These are phyloP conservation scores for Miamiensis avidus DNA, from an alignment of 169 alveolate species.

Conservation along the genomic window DNA sequence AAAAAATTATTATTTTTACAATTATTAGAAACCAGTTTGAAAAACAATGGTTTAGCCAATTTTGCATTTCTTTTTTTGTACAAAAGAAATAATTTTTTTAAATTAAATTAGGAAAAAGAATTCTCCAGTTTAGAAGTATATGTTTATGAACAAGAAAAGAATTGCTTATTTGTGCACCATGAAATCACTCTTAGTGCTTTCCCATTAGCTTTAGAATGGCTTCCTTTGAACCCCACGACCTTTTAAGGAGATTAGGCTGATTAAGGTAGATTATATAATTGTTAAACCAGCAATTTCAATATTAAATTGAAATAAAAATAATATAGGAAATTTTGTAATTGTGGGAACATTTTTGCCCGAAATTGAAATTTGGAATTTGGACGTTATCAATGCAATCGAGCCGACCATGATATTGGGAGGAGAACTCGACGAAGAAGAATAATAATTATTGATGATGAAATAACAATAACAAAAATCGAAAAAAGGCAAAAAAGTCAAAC, in stretches of 20 bases:
- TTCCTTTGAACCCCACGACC: constrained; percentile 50
- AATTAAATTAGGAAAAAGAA: constrained; percentile 60
- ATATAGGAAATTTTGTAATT: constrained; percentile 68
- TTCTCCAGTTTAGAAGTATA: constrained; percentile 81
- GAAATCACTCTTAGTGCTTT: constrained; percentile 79
- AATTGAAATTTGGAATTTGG: constrained; percentile 88
- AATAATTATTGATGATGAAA: no score
- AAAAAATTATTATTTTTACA: neutral
- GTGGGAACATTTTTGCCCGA: constrained; percentile 86
- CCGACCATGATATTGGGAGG: constrained; percentile 82
- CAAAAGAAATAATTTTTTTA: no score
- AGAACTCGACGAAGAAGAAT: constrained; percentile 22
- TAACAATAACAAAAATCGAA: neutral
- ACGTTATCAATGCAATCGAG: constrained; percentile 73
- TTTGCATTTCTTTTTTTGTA: no score
- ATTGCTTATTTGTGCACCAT: constrained; percentile 84
- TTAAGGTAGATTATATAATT: constrained; percentile 16
- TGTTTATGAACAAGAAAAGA: constrained; percentile 81
- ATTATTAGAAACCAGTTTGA: neutral
- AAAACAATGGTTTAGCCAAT: no score
- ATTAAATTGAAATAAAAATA: no score
- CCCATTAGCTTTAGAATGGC: constrained; percentile 86
- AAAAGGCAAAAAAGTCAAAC: constrained; percentile 29
- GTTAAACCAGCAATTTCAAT: neutral
- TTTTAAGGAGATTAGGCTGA: constrained; percentile 28